Base-by-base conservation (phyloP, 2,329 filamentous ascomycete genomes). In the Fusarium anthophilum region DNA sequence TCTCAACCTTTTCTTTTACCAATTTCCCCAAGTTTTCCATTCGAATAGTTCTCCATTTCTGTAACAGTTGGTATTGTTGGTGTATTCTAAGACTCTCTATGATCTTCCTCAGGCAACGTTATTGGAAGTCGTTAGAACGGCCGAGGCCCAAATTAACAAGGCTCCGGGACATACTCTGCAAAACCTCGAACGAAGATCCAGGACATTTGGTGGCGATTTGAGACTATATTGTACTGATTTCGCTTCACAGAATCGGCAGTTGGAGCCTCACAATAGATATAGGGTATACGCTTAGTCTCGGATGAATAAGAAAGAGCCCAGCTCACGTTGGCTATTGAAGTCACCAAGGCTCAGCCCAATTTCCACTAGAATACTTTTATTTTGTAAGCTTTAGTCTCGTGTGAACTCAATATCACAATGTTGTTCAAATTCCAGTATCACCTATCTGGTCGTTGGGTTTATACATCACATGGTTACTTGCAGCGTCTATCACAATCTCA, bases 361-460 rank as follows among this genome's bases (percentile, higher is more conserved):
- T 6, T 53, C 10, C 17, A 26, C n/a, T 20, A 1, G 8, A 37
- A 37, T 37, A 18, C 15, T 18, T 37, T 12, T 20, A 0, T 12
- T 9, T 9, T 26, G 17, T 6, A 0, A 10, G 2, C 8, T 38
- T 5, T 17, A 6, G 14, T 7, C 20, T 54, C 8, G 10, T n/a
- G 17, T 54, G 51, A 28, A 12, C 14, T 28, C 22, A 6, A 22
- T 5, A 18, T 14, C 4, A 10, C 24, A 41, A 10, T n/a, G 20
- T n/a, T 13, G 15, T 30, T 41, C 20, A 55, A 8, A 12, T 18
- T 18, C 8, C 20, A 10, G 8, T n/a, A 2, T 55, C 3, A 1
- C 35, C 28, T 17, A 13, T 55, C 15, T 18, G 8, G 24, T 4
- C 5, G 11, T 28, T n/a, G 20, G 4, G 3, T 14, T 43, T 3